phyloP scores from a whole-genome alignment of 176 grass and related monocot genomes.

The Paspalum vaginatum region DNA sequence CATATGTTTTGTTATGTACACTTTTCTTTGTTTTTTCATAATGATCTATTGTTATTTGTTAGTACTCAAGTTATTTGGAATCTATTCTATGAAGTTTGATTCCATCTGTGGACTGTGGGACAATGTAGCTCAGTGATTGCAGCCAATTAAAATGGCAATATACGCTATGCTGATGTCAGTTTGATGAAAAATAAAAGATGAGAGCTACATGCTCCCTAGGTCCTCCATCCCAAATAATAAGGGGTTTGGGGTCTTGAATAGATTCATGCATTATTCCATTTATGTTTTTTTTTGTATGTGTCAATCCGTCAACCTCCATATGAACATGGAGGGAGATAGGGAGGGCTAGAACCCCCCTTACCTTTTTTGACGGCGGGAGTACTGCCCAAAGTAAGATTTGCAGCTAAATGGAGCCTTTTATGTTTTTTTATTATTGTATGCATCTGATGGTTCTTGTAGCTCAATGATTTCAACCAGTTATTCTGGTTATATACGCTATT shows the following conservation, averaged over 20 bases:
- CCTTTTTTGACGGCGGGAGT: too few species aligned
- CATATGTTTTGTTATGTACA: not conserved
- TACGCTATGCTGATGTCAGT: constrained; percentile 44
- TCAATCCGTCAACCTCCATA: too few species aligned
- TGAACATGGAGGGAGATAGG: too few species aligned
- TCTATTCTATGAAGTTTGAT: too few species aligned
- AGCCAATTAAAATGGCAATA: constrained; percentile 48
- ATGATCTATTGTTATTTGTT: not conserved
- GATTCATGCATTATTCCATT: too few species aligned
- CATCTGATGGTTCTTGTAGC: constrained; percentile 3
- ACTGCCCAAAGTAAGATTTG: not conserved
- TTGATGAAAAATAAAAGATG: constrained; percentile 45
- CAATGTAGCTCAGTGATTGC: constrained; percentile 42
- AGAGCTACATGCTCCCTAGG: constrained; percentile 30
- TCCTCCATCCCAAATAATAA: too few species aligned
- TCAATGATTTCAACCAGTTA: constrained; percentile 42
- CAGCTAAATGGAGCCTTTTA: not conserved
- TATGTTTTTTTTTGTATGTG: too few species aligned
- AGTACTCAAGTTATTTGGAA: too few species aligned
- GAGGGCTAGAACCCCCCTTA: too few species aligned
- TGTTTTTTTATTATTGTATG: not conserved
- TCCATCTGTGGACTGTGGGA: too few species aligned
- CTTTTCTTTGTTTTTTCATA: not conserved
- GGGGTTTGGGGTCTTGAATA: too few species aligned
- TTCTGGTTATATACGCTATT: constrained; percentile 62